Percentiles rank a stretch among this genome's conserved stretches.
Conservation (phyloP, 257 asterid species). For the Primulina huaijiensis region DNA sequence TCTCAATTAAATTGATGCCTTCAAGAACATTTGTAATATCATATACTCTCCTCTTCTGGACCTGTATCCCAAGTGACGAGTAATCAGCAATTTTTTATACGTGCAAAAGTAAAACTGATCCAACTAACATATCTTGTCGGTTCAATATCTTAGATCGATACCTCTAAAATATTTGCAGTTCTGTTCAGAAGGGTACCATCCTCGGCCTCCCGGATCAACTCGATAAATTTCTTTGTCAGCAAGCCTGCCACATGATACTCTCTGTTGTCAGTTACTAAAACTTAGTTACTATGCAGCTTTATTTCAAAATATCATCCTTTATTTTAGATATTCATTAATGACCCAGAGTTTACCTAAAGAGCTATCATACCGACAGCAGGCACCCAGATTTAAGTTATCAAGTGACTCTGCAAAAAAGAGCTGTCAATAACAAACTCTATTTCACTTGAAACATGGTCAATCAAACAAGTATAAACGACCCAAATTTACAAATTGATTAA, state of each 20-base stretch:
- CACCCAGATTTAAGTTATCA: constrained; percentile 36
- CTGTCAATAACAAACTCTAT: constrained; percentile 21
- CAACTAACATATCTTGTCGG: neutral
- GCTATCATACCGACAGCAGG: constrained; percentile 56
- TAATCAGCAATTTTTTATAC: constrained; percentile 3
- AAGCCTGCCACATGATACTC: constrained; percentile 44
- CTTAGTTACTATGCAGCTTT: constrained; percentile 9
- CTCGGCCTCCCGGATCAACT: constrained; percentile 49
- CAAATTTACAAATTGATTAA: neutral
- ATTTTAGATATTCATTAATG: neutral
- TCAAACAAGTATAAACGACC: constrained; percentile 1
- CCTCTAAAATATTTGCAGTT: constrained; percentile 61
- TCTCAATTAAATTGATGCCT: constrained; percentile 75
- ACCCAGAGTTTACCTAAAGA: constrained; percentile 54
- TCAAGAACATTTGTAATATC: constrained; percentile 92
- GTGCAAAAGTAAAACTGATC: neutral
- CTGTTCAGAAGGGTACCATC: constrained; percentile 69
- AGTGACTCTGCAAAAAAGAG: constrained; percentile 41
- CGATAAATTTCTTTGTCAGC: constrained; percentile 72
- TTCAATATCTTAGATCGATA: constrained; percentile 15
- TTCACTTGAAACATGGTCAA: constrained; percentile 8
- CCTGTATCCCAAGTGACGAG: constrained; percentile 40
- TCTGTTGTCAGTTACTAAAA: neutral
- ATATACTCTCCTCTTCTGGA: constrained; percentile 83
- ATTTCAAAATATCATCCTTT: neutral